Evolutionary conservation across 2,329 filamentous ascomycete species (phyloP).

Genomic region (Fusarium sp.): DNA sequence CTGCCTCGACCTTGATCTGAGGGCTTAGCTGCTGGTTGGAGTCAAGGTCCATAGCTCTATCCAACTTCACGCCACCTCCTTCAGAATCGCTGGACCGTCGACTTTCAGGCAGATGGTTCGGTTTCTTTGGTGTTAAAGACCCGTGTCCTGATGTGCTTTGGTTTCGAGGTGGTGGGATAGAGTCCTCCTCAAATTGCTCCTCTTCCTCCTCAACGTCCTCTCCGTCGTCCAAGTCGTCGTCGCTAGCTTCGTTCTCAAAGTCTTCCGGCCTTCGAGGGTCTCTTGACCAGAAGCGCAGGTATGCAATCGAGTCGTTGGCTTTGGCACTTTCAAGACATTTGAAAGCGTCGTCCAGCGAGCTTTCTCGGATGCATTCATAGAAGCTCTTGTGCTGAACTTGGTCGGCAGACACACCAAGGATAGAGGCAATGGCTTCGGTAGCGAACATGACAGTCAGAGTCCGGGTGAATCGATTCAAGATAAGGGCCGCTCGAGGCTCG

Average conservation of each 20-base stretch:
- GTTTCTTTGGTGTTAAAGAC: background rate
- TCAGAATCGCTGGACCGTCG: constrained; percentile 55
- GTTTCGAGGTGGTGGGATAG: background rate
- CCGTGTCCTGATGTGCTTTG: background rate
- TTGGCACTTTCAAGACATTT: constrained; percentile 87
- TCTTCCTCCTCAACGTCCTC: constrained; percentile 13
- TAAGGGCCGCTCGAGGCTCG: constrained; percentile 85
- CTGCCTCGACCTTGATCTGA: constrained; percentile 53
- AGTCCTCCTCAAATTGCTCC: background rate
- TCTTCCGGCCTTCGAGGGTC: constrained; percentile 74
- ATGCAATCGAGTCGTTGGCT: constrained; percentile 90
- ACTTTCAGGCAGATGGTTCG: constrained; percentile 25
- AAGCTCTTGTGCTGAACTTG: constrained; percentile 83
- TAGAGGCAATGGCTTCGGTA: constrained; percentile 79
- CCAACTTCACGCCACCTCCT: constrained; percentile 60
- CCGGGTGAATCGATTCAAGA: constrained; percentile 87
- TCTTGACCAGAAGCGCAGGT: constrained; percentile 86
- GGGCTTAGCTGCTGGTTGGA: constrained; percentile 43
- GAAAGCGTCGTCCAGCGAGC: constrained; percentile 80
- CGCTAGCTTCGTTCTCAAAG: constrained; percentile 55
- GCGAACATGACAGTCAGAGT: constrained; percentile 89
- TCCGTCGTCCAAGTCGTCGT: constrained; percentile 46
- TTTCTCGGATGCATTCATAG: constrained; percentile 86
- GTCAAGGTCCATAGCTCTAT: constrained; percentile 57
- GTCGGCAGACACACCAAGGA: constrained; percentile 78